Evolutionary conservation across 2,329 filamentous ascomycete genomes (phyloP).

Genomic region (Trichoderma sp.): DNA sequence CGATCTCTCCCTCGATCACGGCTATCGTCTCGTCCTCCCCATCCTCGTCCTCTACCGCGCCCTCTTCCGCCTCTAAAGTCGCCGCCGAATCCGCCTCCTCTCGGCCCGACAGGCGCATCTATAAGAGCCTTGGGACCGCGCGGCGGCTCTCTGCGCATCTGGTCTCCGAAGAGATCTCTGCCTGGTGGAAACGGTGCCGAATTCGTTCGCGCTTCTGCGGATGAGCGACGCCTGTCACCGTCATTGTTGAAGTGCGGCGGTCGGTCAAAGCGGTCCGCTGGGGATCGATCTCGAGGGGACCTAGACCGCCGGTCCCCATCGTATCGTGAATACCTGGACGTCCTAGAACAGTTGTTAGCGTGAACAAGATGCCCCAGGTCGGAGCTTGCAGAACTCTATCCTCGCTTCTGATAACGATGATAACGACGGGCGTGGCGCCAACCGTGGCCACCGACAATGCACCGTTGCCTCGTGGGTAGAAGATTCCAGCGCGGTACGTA

Average conservation of each 20-base stretch:
- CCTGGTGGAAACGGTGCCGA: slow-evolving; percentile 61
- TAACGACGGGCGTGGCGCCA: background rate
- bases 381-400: slow-evolving; percentile 14
- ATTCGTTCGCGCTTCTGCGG: slow-evolving; percentile 58
- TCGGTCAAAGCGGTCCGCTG: slow-evolving; percentile 61
- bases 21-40: slow-evolving; percentile 61
- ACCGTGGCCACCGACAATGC: background rate
- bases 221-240: slow-evolving; percentile 70
- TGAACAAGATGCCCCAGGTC: slow-evolving; percentile 19
- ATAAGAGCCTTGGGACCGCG: slow-evolving; percentile 79
- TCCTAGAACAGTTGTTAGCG: slow-evolving; percentile 40
- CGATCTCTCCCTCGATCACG: slow-evolving; percentile 62
- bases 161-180: slow-evolving; percentile 59
- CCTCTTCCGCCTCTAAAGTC: slow-evolving; percentile 60
- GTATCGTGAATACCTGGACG: slow-evolving; percentile 61
- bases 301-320: slow-evolving; percentile 65
- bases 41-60: slow-evolving; percentile 60
- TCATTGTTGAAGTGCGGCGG: slow-evolving; percentile 56
- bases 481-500: slow-evolving; percentile 27
- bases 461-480: background rate
- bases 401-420: background rate
- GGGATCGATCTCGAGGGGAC: slow-evolving; percentile 69
- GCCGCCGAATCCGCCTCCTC: slow-evolving; percentile 65
- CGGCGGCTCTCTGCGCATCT: slow-evolving; percentile 68
- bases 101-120: slow-evolving; percentile 67